phyloP scores from a whole-genome alignment of 805 yeast genomes.

The Hanseniaspora pseudoguilliermondii region DNA sequence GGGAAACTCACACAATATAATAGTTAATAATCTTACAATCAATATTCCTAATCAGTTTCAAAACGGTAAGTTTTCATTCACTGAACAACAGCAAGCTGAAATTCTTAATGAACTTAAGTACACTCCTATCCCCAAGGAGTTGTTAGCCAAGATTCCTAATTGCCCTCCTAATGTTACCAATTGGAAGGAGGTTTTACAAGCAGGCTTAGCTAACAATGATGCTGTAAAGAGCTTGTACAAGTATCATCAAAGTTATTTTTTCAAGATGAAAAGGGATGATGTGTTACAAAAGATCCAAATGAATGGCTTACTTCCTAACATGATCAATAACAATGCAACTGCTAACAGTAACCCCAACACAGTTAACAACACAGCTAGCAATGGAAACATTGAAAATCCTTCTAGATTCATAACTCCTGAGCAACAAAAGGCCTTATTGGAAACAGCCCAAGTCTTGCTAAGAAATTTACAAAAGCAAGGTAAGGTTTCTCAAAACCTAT shows the following conservation, averaged over 20 bases:
- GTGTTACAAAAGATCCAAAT: conserved; percentile 16
- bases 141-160: conserved; percentile 56
- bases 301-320: conserved; percentile 23
- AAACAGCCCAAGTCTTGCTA: conserved; percentile 11
- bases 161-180: conserved; percentile 68
- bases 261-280: conserved; percentile 2
- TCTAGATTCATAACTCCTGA: conserved; percentile 21
- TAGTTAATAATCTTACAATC: conserved; percentile 18
- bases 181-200: conserved; percentile 66
- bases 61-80: conserved; percentile 21
- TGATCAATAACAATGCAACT: conserved; percentile 15
- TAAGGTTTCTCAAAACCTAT: conserved; percentile 13
- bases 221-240: conserved; percentile 55
- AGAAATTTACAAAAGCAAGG: conserved; percentile 19
- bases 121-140: conserved; percentile 57
- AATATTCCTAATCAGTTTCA: conserved; percentile 21
- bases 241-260: conserved; percentile 34
- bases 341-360: neutral
- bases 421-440: conserved; percentile 17
- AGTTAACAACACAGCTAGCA: neutral
- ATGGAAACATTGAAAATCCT: neutral
- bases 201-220: conserved; percentile 45
- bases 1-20: neutral
- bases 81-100: conserved; percentile 27
- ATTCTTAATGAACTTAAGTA: conserved; percentile 41